Evolutionary conservation across 176 grass and related monocot species (phyloP).

Genomic region (Echinochloa phyllopogon): DNA sequence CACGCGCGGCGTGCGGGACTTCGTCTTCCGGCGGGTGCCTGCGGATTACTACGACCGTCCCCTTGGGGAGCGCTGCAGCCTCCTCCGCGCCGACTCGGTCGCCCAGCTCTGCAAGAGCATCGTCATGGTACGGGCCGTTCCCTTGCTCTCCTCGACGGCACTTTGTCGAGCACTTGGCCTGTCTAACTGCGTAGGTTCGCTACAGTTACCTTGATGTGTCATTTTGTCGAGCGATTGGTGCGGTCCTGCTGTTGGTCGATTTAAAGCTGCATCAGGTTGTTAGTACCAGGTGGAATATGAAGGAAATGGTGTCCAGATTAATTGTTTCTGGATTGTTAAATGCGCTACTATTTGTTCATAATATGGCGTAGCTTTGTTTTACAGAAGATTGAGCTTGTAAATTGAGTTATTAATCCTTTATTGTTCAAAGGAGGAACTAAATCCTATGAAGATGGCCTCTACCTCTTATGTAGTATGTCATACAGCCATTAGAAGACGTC

Average conservation of each 20-base stretch:
- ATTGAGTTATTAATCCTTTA: neutral
- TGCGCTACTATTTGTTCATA: neutral
- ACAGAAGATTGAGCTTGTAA: neutral
- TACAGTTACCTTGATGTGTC: neutral
- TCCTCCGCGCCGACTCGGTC: slow-evolving; percentile 66
- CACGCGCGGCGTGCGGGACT: slow-evolving; percentile 61
- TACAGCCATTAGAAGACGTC: neutral
- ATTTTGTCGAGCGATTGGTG: slow-evolving; percentile 42
- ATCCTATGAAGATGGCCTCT: neutral
- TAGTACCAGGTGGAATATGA: neutral
- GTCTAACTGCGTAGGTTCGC: neutral
- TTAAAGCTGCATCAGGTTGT: neutral
- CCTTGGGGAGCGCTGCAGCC: slow-evolving; percentile 62
- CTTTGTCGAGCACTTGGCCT: slow-evolving; percentile 54
- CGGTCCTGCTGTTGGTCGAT: neutral
- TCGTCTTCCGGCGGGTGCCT: slow-evolving; percentile 73
- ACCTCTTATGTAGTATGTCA: neutral
- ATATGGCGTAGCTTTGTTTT: neutral
- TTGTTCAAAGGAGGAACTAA: neutral
- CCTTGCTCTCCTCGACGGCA: neutral
- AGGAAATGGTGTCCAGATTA: neutral
- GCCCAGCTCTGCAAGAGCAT: slow-evolving; percentile 96
- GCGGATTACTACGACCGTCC: slow-evolving; percentile 79
- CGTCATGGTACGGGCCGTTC: slow-evolving; percentile 63
- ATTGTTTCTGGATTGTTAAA: neutral